Percentiles rank a stretch among this genome's conserved stretches.
These are phyloP conservation scores for Handroanthus guayacan DNA, from an alignment of 257 asterid genomes.

Conservation along the genomic window DNA sequence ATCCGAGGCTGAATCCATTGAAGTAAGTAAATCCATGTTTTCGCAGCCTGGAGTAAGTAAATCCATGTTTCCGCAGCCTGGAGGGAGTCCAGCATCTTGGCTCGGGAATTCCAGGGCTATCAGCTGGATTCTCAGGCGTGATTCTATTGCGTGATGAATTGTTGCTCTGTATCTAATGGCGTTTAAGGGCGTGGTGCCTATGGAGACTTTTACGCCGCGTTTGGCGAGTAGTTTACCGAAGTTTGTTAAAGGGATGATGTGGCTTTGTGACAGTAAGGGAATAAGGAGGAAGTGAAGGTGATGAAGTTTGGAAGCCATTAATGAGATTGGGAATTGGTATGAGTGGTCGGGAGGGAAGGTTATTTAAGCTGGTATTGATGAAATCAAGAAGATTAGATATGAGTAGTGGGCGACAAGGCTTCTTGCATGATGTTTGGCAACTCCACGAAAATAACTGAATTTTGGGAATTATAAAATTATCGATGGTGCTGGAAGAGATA, in stretches of 20 bases:
- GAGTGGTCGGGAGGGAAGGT: not conserved
- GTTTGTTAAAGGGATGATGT: slow-evolving; percentile 61
- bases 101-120: slow-evolving; percentile 50
- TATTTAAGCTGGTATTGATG: too few species aligned
- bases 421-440: too few species aligned
- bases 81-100: slow-evolving; percentile 55
- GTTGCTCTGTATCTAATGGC: slow-evolving; percentile 40
- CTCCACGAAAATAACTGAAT: too few species aligned
- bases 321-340: not conserved
- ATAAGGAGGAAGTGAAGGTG: slow-evolving; percentile 59
- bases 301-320: slow-evolving; percentile 41
- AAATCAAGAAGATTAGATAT: too few species aligned
- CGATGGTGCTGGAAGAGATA: too few species aligned
- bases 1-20: slow-evolving; percentile 21
- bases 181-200: slow-evolving; percentile 54
- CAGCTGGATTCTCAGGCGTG: slow-evolving; percentile 46
- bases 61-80: slow-evolving; percentile 63
- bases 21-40: slow-evolving; percentile 53
- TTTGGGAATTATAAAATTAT: too few species aligned
- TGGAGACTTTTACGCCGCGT: slow-evolving; percentile 47
- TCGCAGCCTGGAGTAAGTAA: slow-evolving; percentile 58
- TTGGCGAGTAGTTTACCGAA: slow-evolving; percentile 51
- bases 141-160: slow-evolving; percentile 2
- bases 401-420: too few species aligned
- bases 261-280: slow-evolving; percentile 62